Base-by-base conservation (phyloP, 768 basidiomycete species). In the Pisolithus albus region DNA sequence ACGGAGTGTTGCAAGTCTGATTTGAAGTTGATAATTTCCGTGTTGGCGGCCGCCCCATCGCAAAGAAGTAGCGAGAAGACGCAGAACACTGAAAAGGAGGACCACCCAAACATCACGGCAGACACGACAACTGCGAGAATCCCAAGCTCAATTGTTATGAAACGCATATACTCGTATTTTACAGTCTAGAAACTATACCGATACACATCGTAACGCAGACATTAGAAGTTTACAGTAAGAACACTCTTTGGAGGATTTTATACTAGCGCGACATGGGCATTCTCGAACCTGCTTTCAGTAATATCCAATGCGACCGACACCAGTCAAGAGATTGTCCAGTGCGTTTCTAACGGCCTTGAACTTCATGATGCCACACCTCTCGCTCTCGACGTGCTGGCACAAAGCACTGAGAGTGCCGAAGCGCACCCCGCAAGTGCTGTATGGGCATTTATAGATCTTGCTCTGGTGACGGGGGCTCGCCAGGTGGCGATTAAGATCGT, bases 331-430 rank as follows among this genome's bases (percentile, higher is more conserved):
- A 0, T 51, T 32, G 24, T 75, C 63, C 68, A 82, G 66, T 1
- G 66, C 63, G 7, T 63, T 60, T 46, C 70, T 64, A 19, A 78
- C 75, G 1, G 55, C 59, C 58, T 52, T 69, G 61, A 82, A 83
- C 63, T 65, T 75, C 34, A 62, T 51, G 19, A 85, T 75, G 0
- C 78, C 80, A 61, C 85, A 87, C 24, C 55, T 65, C 56, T 76
- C 79, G 59, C 79, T 82, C 70, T 86, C 83, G 30, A 86, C 73
- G 61, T 87, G 84, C 66, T 81, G 78, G 41, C 76, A 76, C 49
- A 87, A 63, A 4, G 60, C 82, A 50, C 84, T 84, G 30, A 86
- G 71, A 13, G 79, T 75, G 7, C 47, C 54, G 59, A 82, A 85
- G 30, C 64, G 61, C 21, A 46, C 28, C 2, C 49, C 58, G 58